These are phyloP conservation scores for Umbelopsis sp. DNA, from an alignment of 192 early-diverging fungal genomes.

Conservation along the genomic window DNA sequence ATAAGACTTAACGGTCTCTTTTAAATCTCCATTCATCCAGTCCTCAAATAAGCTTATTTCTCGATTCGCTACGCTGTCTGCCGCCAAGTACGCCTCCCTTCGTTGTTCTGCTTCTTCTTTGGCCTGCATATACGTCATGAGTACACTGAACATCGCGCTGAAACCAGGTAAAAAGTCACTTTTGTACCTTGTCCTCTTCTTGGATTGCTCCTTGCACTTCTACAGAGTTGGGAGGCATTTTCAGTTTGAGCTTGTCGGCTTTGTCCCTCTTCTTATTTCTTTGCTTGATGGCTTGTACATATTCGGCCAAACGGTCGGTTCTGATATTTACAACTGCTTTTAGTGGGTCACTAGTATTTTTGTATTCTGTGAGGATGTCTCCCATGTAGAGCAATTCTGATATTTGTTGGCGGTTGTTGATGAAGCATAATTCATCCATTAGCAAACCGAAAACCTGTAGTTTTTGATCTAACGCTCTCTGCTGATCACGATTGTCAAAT, in stretches of 20 bases:
- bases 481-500: slow-evolving; percentile 45
- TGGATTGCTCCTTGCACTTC: slow-evolving; percentile 29
- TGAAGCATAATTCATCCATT: slow-evolving; percentile 50
- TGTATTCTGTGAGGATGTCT: slow-evolving; percentile 54
- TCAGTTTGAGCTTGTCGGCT: slow-evolving; percentile 38
- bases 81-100: slow-evolving; percentile 36
- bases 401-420: slow-evolving; percentile 43
- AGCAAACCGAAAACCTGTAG: slow-evolving; percentile 57
- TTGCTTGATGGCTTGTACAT: slow-evolving; percentile 46
- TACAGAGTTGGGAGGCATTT: slow-evolving; percentile 26
- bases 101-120: slow-evolving; percentile 32
- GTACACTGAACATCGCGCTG: slow-evolving; percentile 23
- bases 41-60: slow-evolving; percentile 50
- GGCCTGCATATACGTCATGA: slow-evolving; percentile 30
- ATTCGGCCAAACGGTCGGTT: slow-evolving; percentile 50
- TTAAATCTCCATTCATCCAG: slow-evolving; percentile 47
- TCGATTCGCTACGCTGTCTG: slow-evolving; percentile 45
- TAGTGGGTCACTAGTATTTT: slow-evolving; percentile 48
- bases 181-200: slow-evolving; percentile 36
- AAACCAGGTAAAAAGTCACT: slow-evolving; percentile 1
- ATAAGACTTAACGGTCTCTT: slow-evolving; percentile 39
- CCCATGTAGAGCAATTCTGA: slow-evolving; percentile 47
- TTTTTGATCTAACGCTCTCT: slow-evolving; percentile 46
- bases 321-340: slow-evolving; percentile 39
- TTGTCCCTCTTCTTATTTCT: slow-evolving; percentile 43